Conservation (phyloP, 192 early-diverging fungal genomes). For the Coemansia sp. region DNA sequence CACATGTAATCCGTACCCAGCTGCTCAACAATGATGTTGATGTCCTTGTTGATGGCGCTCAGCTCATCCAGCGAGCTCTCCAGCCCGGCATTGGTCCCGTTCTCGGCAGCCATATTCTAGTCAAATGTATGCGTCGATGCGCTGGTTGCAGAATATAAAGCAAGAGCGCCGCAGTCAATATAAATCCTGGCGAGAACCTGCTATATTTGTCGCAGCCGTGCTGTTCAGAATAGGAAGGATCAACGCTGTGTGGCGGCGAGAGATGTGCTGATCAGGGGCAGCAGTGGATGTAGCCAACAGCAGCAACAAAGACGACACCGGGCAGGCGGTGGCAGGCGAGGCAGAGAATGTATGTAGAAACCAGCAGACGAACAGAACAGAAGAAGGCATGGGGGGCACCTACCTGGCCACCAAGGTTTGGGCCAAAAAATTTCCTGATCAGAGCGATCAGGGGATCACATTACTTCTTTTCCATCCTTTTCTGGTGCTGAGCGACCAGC, state of each 20-base stretch:
- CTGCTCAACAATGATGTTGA: conserved; percentile 40
- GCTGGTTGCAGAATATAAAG: not conserved
- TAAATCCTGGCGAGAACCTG: no score
- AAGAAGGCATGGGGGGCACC: not conserved
- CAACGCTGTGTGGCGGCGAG: no score
- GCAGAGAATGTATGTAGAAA: no score
- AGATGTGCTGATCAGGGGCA: no score
- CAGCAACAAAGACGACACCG: no score
- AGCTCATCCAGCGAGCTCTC: conserved; percentile 30
- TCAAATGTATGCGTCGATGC: not conserved
- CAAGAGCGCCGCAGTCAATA: no score
- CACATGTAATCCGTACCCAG: conserved; percentile 12
- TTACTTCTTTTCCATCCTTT: conserved; percentile 56
- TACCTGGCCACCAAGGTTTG: not conserved
- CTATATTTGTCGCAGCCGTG: no score
- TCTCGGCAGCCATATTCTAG: conserved; percentile 25
- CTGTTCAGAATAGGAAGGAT: no score
- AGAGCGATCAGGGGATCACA: not conserved
- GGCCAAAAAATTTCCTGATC: conserved; percentile 6
- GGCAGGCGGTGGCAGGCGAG: not conserved
- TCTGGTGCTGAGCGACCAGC: conserved; percentile 81
- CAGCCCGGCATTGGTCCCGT: conserved; percentile 14
- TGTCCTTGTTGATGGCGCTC: conserved; percentile 26
- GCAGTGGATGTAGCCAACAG: no score
- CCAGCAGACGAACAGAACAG: not conserved